phyloP scores from a whole-genome alignment of 169 alveolate genomes.

The Plasmodium yoelii region DNA sequence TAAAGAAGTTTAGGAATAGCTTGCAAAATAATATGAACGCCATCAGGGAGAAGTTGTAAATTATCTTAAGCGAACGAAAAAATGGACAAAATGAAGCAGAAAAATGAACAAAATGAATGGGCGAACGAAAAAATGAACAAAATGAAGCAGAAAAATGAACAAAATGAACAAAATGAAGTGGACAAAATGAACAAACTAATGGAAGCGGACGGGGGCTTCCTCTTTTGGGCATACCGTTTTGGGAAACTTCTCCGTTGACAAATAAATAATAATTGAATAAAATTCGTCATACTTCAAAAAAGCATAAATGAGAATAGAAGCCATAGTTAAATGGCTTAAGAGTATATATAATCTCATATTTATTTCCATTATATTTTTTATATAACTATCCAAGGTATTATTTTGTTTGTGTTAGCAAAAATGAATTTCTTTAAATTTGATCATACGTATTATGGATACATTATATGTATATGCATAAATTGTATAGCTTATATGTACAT shows the following conservation, averaged over 20 bases:
- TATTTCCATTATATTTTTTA: slow-evolving; percentile 26
- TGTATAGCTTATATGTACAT: too few species aligned
- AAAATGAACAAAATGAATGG: not conserved
- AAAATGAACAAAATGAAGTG: not conserved
- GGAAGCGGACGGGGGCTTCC: not conserved
- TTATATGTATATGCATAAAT: too few species aligned
- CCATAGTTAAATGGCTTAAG: slow-evolving; percentile 55
- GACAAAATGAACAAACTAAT: not conserved
- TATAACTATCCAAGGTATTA: not conserved
- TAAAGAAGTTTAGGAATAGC: slow-evolving; percentile 75
- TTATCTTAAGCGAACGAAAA: slow-evolving; percentile 30
- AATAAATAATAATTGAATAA: slow-evolving; percentile 39
- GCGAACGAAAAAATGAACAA: not conserved
- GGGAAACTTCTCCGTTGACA: slow-evolving; percentile 69
- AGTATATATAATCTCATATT: slow-evolving; percentile 58
- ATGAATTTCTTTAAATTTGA: too few species aligned
- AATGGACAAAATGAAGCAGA: not conserved
- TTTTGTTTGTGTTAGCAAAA: too few species aligned
- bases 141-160: not conserved
- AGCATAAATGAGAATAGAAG: slow-evolving; percentile 46
- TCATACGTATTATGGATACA: too few species aligned
- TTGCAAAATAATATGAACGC: slow-evolving; percentile 76
- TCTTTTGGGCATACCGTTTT: slow-evolving; percentile 10
- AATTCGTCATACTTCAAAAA: slow-evolving; percentile 56
- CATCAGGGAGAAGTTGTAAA: slow-evolving; percentile 83